A percentile compares a stretch with the other conserved stretches of the same genome.
Conservation (phyloP, 768 basidiomycete genomes). For the Russula earlei region DNA sequence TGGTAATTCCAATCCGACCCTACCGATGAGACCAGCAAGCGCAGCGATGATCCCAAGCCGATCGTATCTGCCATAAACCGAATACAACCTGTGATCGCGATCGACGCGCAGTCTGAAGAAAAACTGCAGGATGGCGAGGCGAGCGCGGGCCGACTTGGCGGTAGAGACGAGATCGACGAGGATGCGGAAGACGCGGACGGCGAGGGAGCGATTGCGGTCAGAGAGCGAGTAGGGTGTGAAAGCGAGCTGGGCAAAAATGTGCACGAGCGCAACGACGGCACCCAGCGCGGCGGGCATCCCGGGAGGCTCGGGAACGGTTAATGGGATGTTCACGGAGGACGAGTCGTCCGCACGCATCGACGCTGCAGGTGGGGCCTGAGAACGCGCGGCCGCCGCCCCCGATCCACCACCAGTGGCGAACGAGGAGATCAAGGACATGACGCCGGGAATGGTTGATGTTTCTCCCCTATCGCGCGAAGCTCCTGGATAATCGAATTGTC, state of each 20-base stretch:
- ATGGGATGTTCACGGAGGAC: conserved; percentile 26
- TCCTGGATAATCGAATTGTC: conserved; percentile 44
- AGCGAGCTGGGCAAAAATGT: conserved; percentile 58
- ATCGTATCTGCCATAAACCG: conserved; percentile 45
- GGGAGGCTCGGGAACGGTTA: conserved; percentile 9
- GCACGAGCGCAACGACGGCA: conserved; percentile 54
- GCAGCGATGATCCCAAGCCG: conserved; percentile 45
- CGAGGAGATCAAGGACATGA: conserved; percentile 57
- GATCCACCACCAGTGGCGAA: conserved; percentile 32
- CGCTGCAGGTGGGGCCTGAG: conserved; percentile 41
- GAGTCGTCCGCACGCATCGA: conserved; percentile 33
- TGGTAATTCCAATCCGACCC: conserved; percentile 36
- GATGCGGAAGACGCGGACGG: conserved; percentile 42
- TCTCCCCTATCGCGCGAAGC: conserved; percentile 33
- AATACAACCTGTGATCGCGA: conserved; percentile 79
- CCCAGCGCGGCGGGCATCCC: conserved; percentile 39
- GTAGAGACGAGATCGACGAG: conserved; percentile 40
- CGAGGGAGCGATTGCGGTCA: conserved; percentile 40
- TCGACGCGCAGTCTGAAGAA: conserved; percentile 83
- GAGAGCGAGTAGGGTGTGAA: conserved; percentile 55
- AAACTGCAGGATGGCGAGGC: conserved; percentile 74
- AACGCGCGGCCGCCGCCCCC: conserved; percentile 40
- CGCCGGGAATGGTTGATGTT: conserved; percentile 38
- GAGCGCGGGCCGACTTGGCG: conserved; percentile 46
- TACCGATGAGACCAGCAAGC: conserved; percentile 57